phyloP scores from a whole-genome alignment of 2,329 filamentous ascomycete genomes.

The Moelleriella libera region DNA sequence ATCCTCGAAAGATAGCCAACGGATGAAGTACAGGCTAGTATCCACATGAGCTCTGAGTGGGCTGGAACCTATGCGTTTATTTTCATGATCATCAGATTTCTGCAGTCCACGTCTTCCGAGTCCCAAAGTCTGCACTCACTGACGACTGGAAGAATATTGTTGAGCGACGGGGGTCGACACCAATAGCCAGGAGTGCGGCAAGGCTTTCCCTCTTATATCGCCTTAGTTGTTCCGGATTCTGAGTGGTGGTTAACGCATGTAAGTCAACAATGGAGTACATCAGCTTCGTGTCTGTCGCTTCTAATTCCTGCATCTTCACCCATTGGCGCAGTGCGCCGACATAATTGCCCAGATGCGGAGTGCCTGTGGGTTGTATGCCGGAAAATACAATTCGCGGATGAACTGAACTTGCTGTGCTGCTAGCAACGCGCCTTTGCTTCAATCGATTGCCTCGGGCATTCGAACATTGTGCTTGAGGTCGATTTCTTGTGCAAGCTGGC shows the following conservation, averaged over 20 bases:
- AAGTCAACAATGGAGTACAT: slow-evolving; percentile 86
- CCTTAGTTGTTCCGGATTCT: slow-evolving; percentile 46
- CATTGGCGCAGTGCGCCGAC: slow-evolving; percentile 79
- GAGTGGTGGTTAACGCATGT: slow-evolving; percentile 76
- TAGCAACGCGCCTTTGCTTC: not conserved
- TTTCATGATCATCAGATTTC: too few species aligned
- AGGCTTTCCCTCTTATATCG: slow-evolving; percentile 59
- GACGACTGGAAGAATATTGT: slow-evolving; percentile 73
- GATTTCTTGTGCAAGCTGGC: not conserved
- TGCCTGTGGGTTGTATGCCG: slow-evolving; percentile 89
- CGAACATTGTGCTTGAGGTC: not conserved
- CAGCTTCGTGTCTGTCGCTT: slow-evolving; percentile 42
- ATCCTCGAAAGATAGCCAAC: slow-evolving; percentile 94
- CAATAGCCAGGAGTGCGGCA: slow-evolving; percentile 70
- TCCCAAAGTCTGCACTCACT: slow-evolving; percentile 28
- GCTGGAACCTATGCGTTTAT: slow-evolving; percentile 42
- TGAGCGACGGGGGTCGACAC: slow-evolving; percentile 62
- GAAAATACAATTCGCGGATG: slow-evolving; percentile 58
- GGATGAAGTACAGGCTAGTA: slow-evolving; percentile 79
- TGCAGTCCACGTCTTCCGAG: too few species aligned
- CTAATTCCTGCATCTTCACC: slow-evolving; percentile 59
- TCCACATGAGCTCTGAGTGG: slow-evolving; percentile 93
- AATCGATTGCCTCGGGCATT: not conserved
- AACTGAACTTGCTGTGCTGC: not conserved
- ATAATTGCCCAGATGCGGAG: slow-evolving; percentile 93